Conservation (phyloP, 768 basidiomycete genomes). For the Baorangia bicolor region DNA sequence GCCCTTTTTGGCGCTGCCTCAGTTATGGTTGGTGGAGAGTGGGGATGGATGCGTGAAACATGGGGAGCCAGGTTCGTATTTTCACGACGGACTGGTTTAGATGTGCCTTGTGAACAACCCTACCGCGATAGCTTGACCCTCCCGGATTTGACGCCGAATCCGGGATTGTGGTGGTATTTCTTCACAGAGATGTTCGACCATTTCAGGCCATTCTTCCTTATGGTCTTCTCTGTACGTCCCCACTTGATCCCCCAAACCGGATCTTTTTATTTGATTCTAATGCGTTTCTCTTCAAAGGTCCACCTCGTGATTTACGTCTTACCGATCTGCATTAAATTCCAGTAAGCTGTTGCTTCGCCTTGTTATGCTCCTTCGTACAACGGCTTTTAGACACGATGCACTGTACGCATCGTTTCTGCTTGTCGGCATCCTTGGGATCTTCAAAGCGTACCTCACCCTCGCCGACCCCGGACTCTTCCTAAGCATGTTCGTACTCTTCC, state of each 20-base stretch:
- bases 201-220: constrained; percentile 92
- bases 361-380: neutral
- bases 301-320: constrained; percentile 81
- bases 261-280: neutral
- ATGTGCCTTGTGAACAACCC: neutral
- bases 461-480: constrained; percentile 88
- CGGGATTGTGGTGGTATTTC: constrained; percentile 98
- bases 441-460: constrained; percentile 91
- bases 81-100: neutral
- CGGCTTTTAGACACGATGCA: constrained; percentile 66
- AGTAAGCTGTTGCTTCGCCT: constrained; percentile 43
- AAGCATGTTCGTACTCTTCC: constrained; percentile 77
- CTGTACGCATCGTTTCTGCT: constrained; percentile 78
- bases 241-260: neutral
- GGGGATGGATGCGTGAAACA: constrained; percentile 70
- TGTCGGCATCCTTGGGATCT: constrained; percentile 72
- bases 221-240: constrained; percentile 80
- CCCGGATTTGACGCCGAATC: constrained; percentile 90
- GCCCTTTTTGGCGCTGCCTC: constrained; percentile 47
- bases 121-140: constrained; percentile 59
- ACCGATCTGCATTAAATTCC: constrained; percentile 87
- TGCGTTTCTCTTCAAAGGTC: constrained; percentile 43
- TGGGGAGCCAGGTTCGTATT: constrained; percentile 77
- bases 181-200: constrained; percentile 99
- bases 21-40: constrained; percentile 57